Evolutionary conservation across 768 basidiomycete genomes (phyloP), one percentile per base, ranked within the genome.

Genomic region (Amanita rimosa): DNA sequence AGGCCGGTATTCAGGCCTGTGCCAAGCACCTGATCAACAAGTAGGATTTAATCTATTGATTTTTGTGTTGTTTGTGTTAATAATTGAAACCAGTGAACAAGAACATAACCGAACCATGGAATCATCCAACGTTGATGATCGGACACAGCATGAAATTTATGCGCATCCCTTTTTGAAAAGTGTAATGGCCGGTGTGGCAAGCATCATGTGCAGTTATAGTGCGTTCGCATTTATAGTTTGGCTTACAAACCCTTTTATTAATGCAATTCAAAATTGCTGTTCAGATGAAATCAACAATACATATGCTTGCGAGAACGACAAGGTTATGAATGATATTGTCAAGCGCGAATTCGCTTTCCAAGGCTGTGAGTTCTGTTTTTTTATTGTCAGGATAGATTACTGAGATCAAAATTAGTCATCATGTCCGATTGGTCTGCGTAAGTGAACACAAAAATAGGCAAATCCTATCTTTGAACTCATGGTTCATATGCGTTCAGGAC

Each of bases 1-100:
- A 67, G 19, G 73, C 66, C 7, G 92, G 92, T 34, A 85, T 92
- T 0, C 86, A 90, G 59, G 88, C 90, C 0, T 88, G 84, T 51
- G 88, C 87, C 9, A 93, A 93, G 63, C 90, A 93, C 62, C 77
- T 74, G 44, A 73, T 90, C 53, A 79, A 81, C 64, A 86, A 86
- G 83, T 84, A 48, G 31, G 76, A 67, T 3, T 21, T 16, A 1
- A 5, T 22, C 14, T 46, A 19, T 8, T 14, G 14, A 24, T 6
- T 10, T 3, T 14, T 19, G 9, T 22, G 11, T 22, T 10, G n/a
- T n/a, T 27, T 40, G 44, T 3, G 3, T 19, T 19, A 17, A 46
- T 2, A 3, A 29, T 16, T 36, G 13, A 10, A 6, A n/a, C n/a
- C 49, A 85, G 81, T 57, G 83, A 85, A 60, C 83, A 85, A 64